Percentiles rank a stretch among this genome's conserved stretches.
Evolutionary conservation across 108 stramenopile species (phyloP).

Genomic region (Pseudonitzschia delicatissima): DNA sequence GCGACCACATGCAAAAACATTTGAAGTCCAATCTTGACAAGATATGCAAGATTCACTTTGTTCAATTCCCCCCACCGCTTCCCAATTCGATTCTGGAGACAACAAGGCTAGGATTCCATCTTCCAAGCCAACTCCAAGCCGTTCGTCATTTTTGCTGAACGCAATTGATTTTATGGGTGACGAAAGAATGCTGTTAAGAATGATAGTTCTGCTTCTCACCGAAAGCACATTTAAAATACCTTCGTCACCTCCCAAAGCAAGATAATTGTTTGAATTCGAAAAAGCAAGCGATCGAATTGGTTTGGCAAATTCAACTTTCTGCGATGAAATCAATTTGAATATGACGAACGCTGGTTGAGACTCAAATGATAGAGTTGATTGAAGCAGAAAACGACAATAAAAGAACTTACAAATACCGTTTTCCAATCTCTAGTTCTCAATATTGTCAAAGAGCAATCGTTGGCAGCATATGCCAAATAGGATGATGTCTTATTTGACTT

Average conservation of each 20-base stretch:
- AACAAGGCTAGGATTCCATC: conserved; percentile 36
- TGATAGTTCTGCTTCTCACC: conserved; percentile 29
- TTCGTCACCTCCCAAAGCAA: conserved; percentile 42
- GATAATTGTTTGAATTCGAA: conserved; percentile 36
- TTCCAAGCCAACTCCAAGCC: conserved; percentile 28
- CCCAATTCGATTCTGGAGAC: conserved; percentile 24
- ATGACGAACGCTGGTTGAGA: neutral
- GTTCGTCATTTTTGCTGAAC: conserved; percentile 35
- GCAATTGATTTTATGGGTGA: conserved; percentile 29
- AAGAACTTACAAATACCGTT: conserved; percentile 25
- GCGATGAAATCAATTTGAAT: neutral
- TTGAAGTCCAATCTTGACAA: conserved; percentile 39
- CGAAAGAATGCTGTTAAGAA: conserved; percentile 31
- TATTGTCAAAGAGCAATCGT: conserved; percentile 34
- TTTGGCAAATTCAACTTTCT: conserved; percentile 41
- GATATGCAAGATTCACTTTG: conserved; percentile 31
- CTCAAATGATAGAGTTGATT: neutral
- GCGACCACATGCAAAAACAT: conserved; percentile 36
- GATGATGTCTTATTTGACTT: conserved; percentile 19
- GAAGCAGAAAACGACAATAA: neutral
- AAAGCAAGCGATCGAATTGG: conserved; percentile 37
- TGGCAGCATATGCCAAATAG: conserved; percentile 35
- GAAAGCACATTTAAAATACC: conserved; percentile 33
- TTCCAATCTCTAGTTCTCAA: conserved; percentile 39
- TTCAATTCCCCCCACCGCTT: conserved; percentile 36